Evolutionary conservation across 108 stramenopile species (phyloP).

Genomic region (Nannochloropsis granulata): DNA sequence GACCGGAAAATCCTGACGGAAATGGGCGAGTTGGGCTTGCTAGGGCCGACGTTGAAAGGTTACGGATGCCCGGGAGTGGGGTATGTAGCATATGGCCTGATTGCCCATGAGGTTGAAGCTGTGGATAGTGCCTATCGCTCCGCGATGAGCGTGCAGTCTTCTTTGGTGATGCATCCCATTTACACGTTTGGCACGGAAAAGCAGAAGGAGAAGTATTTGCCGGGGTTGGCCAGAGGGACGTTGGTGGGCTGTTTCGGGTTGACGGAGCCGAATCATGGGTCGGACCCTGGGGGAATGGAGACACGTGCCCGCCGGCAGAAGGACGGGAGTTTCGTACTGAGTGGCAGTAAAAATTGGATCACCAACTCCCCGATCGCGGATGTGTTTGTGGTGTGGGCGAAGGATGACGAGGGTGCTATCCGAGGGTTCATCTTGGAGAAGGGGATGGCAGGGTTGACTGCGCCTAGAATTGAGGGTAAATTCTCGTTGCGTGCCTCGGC

Average conservation of each 20-base stretch:
- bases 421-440: conserved; percentile 70
- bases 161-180: conserved; percentile 90
- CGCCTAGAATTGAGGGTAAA: conserved; percentile 78
- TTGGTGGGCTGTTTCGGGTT: conserved; percentile 86
- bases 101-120: conserved; percentile 39
- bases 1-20: conserved; percentile 55
- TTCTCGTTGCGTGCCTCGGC: conserved; percentile 58
- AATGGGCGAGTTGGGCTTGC: conserved; percentile 70
- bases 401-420: conserved; percentile 53
- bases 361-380: conserved; percentile 89
- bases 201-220: conserved; percentile 66
- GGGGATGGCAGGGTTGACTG: conserved; percentile 49
- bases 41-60: conserved; percentile 63
- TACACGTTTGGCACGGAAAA: conserved; percentile 68
- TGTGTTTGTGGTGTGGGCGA: conserved; percentile 77
- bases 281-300: conserved; percentile 79
- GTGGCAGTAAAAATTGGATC: conserved; percentile 92
- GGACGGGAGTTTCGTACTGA: conserved; percentile 48
- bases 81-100: conserved; percentile 72
- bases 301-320: conserved; percentile 53
- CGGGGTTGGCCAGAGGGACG: conserved; percentile 57
- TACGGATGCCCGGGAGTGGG: conserved; percentile 65
- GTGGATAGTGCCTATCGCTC: conserved; percentile 69
- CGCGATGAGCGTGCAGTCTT: conserved; percentile 79
- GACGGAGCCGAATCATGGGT: conserved; percentile 90